Evolutionary conservation across 2,329 filamentous ascomycete species (phyloP).

Genomic region (Cordyceps javanica): DNA sequence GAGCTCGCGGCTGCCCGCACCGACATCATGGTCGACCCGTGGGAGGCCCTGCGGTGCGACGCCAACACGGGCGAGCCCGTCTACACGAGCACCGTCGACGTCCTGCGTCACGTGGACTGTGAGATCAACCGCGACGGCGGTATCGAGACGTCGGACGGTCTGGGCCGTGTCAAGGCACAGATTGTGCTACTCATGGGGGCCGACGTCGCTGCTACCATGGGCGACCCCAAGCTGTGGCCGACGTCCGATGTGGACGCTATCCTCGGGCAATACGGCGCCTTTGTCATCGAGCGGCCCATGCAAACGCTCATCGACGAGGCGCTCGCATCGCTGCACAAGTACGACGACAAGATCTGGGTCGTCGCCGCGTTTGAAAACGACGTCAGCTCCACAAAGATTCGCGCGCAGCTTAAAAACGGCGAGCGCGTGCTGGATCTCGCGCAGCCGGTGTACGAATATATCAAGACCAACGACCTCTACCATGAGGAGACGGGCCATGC

Average conservation of each 20-base stretch:
- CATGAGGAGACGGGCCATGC: conserved; percentile 20
- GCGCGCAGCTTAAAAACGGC: conserved; percentile 67
- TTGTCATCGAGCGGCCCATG: conserved; percentile 67
- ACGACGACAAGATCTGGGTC: conserved; percentile 74
- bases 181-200: conserved; percentile 74
- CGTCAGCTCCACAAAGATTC: conserved; percentile 70
- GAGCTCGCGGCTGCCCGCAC: conserved; percentile 65
- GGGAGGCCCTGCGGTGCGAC: conserved; percentile 53
- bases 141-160: conserved; percentile 58
- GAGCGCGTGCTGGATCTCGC: conserved; percentile 73
- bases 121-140: conserved; percentile 71
- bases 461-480: conserved; percentile 58
- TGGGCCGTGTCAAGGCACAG: conserved; percentile 54
- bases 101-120: conserved; percentile 78
- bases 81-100: conserved; percentile 78
- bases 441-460: conserved; percentile 64
- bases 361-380: conserved; percentile 84
- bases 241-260: conserved; percentile 78
- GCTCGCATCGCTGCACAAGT: conserved; percentile 66
- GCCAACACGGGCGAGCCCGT: conserved; percentile 51
- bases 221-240: conserved; percentile 66
- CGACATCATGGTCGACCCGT: conserved; percentile 77
- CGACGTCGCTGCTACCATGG: conserved; percentile 66
- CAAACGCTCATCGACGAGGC: conserved; percentile 83
- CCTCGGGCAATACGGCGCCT: conserved; percentile 68